These are phyloP conservation scores for Epicoccum sorghinum DNA, from an alignment of 2,329 filamentous ascomycete species.

Conservation along the genomic window DNA sequence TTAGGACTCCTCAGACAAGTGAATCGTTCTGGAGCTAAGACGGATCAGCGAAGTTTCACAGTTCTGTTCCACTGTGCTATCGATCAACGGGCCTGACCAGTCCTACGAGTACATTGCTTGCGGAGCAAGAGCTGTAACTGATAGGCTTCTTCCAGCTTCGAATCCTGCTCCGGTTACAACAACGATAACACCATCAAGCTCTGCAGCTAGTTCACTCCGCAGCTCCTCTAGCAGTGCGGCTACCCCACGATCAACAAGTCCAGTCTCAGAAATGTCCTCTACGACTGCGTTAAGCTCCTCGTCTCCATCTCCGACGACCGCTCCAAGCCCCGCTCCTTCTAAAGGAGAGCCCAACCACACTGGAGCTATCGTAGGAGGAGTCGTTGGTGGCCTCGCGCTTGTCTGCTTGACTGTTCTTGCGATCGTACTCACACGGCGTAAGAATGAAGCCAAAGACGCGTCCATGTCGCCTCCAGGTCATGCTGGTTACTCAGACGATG, in stretches of 20 bases:
- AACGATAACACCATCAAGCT: conserved; percentile 13
- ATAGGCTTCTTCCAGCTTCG: conserved; percentile 8
- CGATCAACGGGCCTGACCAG: conserved; percentile 21
- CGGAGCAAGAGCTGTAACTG: conserved; percentile 11
- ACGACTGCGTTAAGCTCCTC: conserved; percentile 1
- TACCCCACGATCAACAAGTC: conserved; percentile 1
- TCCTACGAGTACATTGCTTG: conserved; percentile 25
- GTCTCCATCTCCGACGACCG: too few relatives aligned
- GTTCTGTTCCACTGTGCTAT: conserved; percentile 20
- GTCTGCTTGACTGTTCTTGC: conserved; percentile 19
- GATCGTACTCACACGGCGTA: conserved; percentile 17
- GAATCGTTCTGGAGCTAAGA: background rate
- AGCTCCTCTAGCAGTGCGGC: background rate
- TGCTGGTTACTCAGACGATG: background rate
- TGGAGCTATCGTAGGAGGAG: conserved; percentile 18
- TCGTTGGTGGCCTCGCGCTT: conserved; percentile 8
- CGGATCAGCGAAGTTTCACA: conserved; percentile 5
- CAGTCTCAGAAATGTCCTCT: conserved; percentile 8
- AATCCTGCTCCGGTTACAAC: conserved; percentile 8
- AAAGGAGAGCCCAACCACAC: conserved; percentile 3
- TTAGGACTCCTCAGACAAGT: background rate
- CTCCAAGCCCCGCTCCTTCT: background rate
- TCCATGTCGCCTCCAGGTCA: too few relatives aligned
- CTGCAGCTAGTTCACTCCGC: conserved; percentile 4
- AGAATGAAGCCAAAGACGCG: background rate